Conservation (phyloP, 345 rosid species). For the Turritis glabra region DNA sequence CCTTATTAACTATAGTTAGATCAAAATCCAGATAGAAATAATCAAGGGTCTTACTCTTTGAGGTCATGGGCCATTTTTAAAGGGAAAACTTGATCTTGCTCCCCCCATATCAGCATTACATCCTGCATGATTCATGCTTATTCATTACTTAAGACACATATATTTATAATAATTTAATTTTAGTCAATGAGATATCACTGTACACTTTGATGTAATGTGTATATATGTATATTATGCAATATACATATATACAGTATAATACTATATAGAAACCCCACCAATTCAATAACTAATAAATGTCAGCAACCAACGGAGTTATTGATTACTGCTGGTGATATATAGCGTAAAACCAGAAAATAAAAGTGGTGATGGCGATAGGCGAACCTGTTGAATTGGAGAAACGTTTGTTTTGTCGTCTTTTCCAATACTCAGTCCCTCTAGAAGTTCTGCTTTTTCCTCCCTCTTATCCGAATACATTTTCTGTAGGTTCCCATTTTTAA, state of each 20-base stretch:
- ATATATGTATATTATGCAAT: no score
- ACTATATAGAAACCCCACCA: not conserved
- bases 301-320: not conserved
- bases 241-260: no score
- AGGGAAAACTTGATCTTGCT: slow-evolving; percentile 72
- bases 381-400: slow-evolving; percentile 70
- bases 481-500: slow-evolving; percentile 42
- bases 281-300: not conserved
- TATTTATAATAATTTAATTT: no score
- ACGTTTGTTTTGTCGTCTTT: slow-evolving; percentile 44
- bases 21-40: not conserved
- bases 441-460: slow-evolving; percentile 65
- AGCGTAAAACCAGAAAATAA: not conserved
- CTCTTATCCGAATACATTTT: slow-evolving; percentile 64
- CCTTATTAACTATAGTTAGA: not conserved
- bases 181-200: no score
- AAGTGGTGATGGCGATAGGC: not conserved
- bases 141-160: not conserved
- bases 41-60: slow-evolving; percentile 46
- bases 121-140: slow-evolving; percentile 46
- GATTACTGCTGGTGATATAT: not conserved
- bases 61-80: slow-evolving; percentile 76
- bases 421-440: slow-evolving; percentile 57
- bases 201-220: not conserved
- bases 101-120: slow-evolving; percentile 81